Conservation (phyloP, 257 asterid species). For the Solanum sparsipilum region DNA sequence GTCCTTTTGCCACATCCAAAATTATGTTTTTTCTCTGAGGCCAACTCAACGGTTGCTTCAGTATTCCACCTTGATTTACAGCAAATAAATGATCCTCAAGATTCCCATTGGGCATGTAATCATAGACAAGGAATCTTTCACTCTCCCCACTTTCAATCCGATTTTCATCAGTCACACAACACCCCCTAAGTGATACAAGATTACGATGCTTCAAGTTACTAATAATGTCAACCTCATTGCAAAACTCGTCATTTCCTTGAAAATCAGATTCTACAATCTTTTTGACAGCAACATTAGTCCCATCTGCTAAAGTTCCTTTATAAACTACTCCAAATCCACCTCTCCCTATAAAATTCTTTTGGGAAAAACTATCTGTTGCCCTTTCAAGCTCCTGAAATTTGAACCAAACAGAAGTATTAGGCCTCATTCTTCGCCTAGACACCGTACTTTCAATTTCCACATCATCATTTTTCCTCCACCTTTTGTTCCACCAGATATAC, state of each 20-base stretch:
- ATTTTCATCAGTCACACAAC: constrained; percentile 53
- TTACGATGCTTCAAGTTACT: constrained; percentile 85
- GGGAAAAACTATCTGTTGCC: constrained; percentile 56
- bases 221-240: constrained; percentile 91
- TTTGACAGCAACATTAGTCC: constrained; percentile 69
- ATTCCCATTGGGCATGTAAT: constrained; percentile 83
- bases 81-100: constrained; percentile 70
- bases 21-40: constrained; percentile 71
- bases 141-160: constrained; percentile 24
- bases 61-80: not conserved
- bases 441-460: constrained; percentile 30
- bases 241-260: constrained; percentile 62
- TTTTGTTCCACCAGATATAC: constrained; percentile 55
- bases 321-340: constrained; percentile 87
- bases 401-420: constrained; percentile 59
- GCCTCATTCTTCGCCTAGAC: constrained; percentile 49
- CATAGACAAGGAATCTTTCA: constrained; percentile 70
- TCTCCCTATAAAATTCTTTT: constrained; percentile 65
- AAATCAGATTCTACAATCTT: constrained; percentile 65
- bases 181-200: constrained; percentile 78
- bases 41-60: constrained; percentile 43
- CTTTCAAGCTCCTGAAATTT: constrained; percentile 61
- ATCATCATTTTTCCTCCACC: constrained; percentile 17
- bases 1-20: constrained; percentile 75
- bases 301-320: constrained; percentile 58